Evolutionary conservation across 495 filamentous ascomycete genomes (phyloP).

Genomic region (Lasiosphaeris hirsuta): DNA sequence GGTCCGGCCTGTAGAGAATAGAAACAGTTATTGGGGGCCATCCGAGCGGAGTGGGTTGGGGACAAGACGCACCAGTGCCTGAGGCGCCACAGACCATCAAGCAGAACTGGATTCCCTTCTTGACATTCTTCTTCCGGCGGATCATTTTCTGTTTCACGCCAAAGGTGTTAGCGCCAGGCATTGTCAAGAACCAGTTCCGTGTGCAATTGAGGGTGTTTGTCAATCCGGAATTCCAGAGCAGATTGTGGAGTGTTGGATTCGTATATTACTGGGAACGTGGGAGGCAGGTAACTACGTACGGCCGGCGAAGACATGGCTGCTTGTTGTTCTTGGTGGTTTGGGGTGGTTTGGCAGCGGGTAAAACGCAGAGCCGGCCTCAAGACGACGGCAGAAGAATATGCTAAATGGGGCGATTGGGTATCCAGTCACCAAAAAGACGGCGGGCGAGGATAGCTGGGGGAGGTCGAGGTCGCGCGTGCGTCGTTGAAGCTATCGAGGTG

Average conservation of each 20-base stretch:
- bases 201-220: conserved; percentile 17
- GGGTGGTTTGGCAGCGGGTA: conserved; percentile 19
- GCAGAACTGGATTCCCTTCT: conserved; percentile 99
- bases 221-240: neutral
- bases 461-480: conserved; percentile 18
- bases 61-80: conserved; percentile 74
- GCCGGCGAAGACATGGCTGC: conserved; percentile 37
- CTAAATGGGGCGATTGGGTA: conserved; percentile 23
- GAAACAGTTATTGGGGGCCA: conserved; percentile 24
- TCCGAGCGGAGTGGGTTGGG: neutral
- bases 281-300: conserved; percentile 31
- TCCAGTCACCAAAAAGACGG: conserved; percentile 27
- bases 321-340: conserved; percentile 15
- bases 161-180: conserved; percentile 34
- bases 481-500: conserved; percentile 22
- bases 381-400: conserved; percentile 20
- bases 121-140: conserved; percentile 99
- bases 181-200: conserved; percentile 1
- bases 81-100: conserved; percentile 99
- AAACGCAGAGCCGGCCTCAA: conserved; percentile 23
- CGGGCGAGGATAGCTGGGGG: conserved; percentile 9
- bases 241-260: neutral
- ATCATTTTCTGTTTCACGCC: conserved; percentile 71
- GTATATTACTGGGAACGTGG: conserved; percentile 1
- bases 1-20: conserved; percentile 70